Evolutionary conservation across 2,329 filamentous ascomycete genomes (phyloP).

Genomic region (Raffaelea ambrosiae): DNA sequence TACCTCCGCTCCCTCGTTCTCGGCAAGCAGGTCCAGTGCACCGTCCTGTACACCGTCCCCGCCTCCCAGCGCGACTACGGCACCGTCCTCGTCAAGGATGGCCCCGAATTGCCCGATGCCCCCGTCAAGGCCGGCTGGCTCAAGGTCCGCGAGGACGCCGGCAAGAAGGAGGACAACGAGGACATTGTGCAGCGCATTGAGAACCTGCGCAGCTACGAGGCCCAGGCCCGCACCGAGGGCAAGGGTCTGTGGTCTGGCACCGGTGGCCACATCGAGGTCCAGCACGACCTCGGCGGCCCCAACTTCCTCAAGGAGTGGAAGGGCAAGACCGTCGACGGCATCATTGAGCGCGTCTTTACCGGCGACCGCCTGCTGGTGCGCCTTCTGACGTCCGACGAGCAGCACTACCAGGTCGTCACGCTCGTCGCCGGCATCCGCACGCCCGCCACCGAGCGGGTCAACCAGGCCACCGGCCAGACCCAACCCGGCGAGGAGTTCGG

Average conservation of each 20-base stretch:
- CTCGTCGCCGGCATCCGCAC: constrained; percentile 83
- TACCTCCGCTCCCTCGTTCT: constrained; percentile 77
- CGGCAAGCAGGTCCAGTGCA: constrained; percentile 80
- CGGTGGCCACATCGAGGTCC: constrained; percentile 62
- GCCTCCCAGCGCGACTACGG: constrained; percentile 84
- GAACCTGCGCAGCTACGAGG: constrained; percentile 67
- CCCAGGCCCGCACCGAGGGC: constrained; percentile 65
- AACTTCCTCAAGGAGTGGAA: constrained; percentile 79
- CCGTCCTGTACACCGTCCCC: constrained; percentile 79
- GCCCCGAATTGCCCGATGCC: constrained; percentile 70
- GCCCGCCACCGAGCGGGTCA: constrained; percentile 79
- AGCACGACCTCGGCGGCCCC: constrained; percentile 74
- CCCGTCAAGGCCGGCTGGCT: constrained; percentile 84
- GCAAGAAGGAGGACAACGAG: constrained; percentile 80
- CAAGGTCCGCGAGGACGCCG: constrained; percentile 89
- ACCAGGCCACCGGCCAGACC: constrained; percentile 67
- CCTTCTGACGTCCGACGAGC: constrained; percentile 68
- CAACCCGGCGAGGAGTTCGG: constrained; percentile 84
- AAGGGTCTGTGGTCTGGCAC: constrained; percentile 73
- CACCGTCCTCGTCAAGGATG: constrained; percentile 65
- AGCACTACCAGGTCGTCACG: constrained; percentile 83
- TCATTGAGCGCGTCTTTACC: constrained; percentile 85
- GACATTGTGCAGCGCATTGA: constrained; percentile 65
- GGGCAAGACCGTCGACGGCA: constrained; percentile 72
- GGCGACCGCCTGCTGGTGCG: constrained; percentile 85